Base-by-base conservation (phyloP, 768 basidiomycete species). In the Hericium erinaceus region DNA sequence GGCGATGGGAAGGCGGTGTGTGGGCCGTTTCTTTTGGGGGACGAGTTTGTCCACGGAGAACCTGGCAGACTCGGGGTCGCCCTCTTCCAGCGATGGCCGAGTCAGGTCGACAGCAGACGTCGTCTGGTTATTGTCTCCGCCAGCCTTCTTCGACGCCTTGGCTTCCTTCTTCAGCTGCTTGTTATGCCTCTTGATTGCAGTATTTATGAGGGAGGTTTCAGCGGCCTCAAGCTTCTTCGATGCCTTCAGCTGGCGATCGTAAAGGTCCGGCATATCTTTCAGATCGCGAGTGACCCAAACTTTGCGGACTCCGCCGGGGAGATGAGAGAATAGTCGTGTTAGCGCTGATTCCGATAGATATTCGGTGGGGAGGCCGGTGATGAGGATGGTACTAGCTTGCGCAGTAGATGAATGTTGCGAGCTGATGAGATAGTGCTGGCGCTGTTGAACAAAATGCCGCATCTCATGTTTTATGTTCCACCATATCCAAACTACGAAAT, bases 271-370 rank as follows among this genome's bases (percentile, higher is more conserved):
- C 53, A 99, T 78, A 10, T 92, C 87, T 68, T 91, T 91, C 28
- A 98, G 75, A 66, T 98, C 81, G 52, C 90, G 79, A 69, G 94
- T 95, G 40, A 98, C 78, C 94, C 95, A 99, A 39, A 99, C 83
- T 61, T 83, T 82, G 67, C 84, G 85, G 8, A 95, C 88, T 15
- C 95, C 95, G 10, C 95, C 95, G 0, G 97, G 95, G 2, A 98
- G 78, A 57, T 81, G 79, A n/a, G 80, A 79, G 70, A 91, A 95
- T 11, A 95, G 71, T 52, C 80, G 75, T 46, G 69, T 72, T 28
- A 97, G 76, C 3, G 83, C 83, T 7, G 75, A 70, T 62, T 87
- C 85, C 40, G 84, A 84, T 55, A 98, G 80, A 65, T 85, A 93
- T 51, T 81, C 80, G 37, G 76, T 73, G 6, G 94, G 93, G 5